Base-by-base conservation (phyloP, 768 basidiomycete species). In the Austroboletus eburneus region DNA sequence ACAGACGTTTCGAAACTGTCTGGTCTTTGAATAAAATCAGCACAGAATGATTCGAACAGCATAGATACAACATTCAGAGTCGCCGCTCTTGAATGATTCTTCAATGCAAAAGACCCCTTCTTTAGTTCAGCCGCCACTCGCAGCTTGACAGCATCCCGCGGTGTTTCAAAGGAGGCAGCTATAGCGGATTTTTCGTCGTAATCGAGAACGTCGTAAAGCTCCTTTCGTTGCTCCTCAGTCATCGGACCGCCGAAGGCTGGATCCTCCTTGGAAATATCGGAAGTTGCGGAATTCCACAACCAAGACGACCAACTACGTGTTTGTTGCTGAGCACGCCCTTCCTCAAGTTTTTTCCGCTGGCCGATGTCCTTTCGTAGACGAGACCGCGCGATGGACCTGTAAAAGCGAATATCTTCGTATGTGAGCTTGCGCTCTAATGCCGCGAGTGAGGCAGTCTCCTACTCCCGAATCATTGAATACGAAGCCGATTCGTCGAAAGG, bases 351-450 rank as follows among this genome's bases (percentile, higher is more conserved):
- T 55, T 78, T 77, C 39, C 74, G 70, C 29, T 85, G 69, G 3
- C 81, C 88, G 18, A 80, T 74, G 57, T 98, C 92, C 63, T 97
- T 92, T 56, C 85, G 82, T 14, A 95, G 73, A 53, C 82, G 82
- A 3, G 91, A 91, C 22, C 90, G 83, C 0, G 92, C 90, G 50
- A 98, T 91, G 4, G 93, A 97, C 25, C 96, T 83, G 69, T 98
- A 99, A 69, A 97, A 96, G 4, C 95, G 85, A 42, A 99, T 84
- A 58, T 98, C 96, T 64, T 95, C 91, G 56, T 97, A 98, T 0
- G 83, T 77, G 23, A 98, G 74, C 62, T 91, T 91, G 54, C 65
- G 72, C 64, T 99, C 96, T 45, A 98, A 69, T 1, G 67, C 71
- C 38, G 83, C 77, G 24, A 94, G 69, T 7, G 59, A 69, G 52